Base-by-base conservation (phyloP, 2,329 filamentous ascomycete species). In the Colletotrichum abscissum region DNA sequence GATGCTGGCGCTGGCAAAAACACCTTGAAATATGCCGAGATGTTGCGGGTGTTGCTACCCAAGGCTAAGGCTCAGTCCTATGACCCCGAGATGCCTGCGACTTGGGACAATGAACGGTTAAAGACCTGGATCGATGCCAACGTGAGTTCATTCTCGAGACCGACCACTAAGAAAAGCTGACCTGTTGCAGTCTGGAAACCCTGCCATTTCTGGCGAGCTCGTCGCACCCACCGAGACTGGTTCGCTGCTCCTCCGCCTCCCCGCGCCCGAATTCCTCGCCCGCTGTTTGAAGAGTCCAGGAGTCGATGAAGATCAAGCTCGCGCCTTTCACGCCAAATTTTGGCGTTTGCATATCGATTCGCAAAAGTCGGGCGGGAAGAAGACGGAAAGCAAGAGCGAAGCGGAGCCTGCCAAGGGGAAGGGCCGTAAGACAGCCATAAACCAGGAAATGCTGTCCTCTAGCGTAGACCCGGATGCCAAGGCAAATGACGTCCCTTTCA, bases 1-100 rank as follows among this genome's bases (percentile, higher is more conserved):
- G 86, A 88, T 68, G 79, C 83, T 0, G 81, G 79, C 1, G 80
- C 86, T 0, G 86, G 80, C 75, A 87, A 84, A 75, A 89, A 88
- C 75, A 87, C 86, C 0, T 77, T 88, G 70, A 80, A 86, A 8
- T 88, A 87, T 67, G 86, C 86, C 1, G 85, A 88, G 79, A 81
- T 87, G 78, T 76, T 88, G 65, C 79, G 84, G 1, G 84, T 85
- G 1, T 75, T 81, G 1, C 77, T 81, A 11, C 83, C 84, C 3
- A 78, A 76, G 65, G 59, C 75, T 1, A 78, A 76, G 52, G 28
- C 73, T 5, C 73, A 64, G 5, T 65, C 67, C 7, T 80, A 78
- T 65, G 77, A 82, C 67, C 70, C 78, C 1, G 70, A 66, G 7
- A 76, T 78, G 28, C 82, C 85, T 2, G 78, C 77, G 22, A 83